Percentiles rank a stretch among this genome's conserved stretches.
phyloP scores from a whole-genome alignment of 805 yeast species.

The Lipomyces anomalus region DNA sequence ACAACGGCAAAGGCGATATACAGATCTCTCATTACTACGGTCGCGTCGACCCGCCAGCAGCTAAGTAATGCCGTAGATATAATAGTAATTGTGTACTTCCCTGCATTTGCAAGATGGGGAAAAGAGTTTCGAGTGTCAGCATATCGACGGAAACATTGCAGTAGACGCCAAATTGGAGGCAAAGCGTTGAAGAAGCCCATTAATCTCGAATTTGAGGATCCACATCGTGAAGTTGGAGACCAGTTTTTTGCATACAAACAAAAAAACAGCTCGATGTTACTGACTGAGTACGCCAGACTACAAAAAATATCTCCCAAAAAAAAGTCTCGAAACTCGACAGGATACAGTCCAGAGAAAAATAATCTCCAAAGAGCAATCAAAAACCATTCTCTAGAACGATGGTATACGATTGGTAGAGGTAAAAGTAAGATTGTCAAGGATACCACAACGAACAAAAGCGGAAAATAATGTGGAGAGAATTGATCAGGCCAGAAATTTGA shows the following conservation, averaged over 20 bases:
- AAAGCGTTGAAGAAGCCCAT: slow-evolving; percentile 81
- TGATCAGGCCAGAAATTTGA: slow-evolving; percentile 55
- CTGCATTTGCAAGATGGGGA: slow-evolving; percentile 88
- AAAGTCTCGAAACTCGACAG: slow-evolving; percentile 93
- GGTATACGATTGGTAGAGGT: slow-evolving; percentile 56
- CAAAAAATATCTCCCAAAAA: slow-evolving; percentile 87
- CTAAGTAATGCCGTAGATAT: slow-evolving; percentile 68
- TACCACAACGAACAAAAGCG: slow-evolving; percentile 66
- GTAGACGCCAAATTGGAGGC: slow-evolving; percentile 84
- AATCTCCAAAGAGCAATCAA: slow-evolving; percentile 66
- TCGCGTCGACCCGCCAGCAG: slow-evolving; percentile 62
- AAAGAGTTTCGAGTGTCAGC: slow-evolving; percentile 93
- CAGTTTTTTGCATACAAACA: slow-evolving; percentile 71
- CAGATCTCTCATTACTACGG: slow-evolving; percentile 41
- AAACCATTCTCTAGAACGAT: slow-evolving; percentile 73
- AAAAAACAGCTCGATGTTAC: slow-evolving; percentile 77
- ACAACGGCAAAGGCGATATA: slow-evolving; percentile 70
- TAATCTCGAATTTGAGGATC: slow-evolving; percentile 65
- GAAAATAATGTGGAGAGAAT: slow-evolving; percentile 68
- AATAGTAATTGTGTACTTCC: slow-evolving; percentile 64
- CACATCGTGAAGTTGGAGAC: slow-evolving; percentile 54
- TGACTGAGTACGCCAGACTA: slow-evolving; percentile 80
- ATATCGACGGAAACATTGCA: slow-evolving; percentile 88
- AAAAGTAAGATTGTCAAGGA: slow-evolving; percentile 45
- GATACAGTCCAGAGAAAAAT: slow-evolving; percentile 75